Conservation (phyloP, 805 yeast genomes). For the Yarrowia osloensis region DNA sequence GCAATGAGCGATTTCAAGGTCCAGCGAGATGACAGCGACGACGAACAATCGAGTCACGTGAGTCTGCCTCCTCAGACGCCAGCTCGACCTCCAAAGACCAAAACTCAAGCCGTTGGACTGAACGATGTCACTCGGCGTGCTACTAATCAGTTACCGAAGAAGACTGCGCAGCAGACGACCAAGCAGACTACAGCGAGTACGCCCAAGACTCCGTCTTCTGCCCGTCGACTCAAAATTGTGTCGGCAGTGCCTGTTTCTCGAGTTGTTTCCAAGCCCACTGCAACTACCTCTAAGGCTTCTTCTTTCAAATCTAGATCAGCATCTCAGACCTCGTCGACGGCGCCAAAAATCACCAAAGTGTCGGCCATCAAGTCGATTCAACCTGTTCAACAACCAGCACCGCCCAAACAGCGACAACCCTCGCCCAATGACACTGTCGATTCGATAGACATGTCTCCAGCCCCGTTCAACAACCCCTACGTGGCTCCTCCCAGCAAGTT, state of each 20-base stretch:
- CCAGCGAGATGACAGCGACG: slow-evolving; percentile 13
- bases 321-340: neutral
- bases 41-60: neutral
- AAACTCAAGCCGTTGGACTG: neutral
- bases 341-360: neutral
- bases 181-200: neutral
- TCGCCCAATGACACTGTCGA: neutral
- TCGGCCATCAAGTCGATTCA: neutral
- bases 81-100: neutral
- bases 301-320: neutral
- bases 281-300: neutral
- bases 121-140: neutral
- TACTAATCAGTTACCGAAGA: neutral
- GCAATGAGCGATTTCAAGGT: neutral
- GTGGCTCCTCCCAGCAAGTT: slow-evolving; percentile 2
- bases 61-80: neutral
- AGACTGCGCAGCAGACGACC: neutral
- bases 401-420: neutral
- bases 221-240: neutral
- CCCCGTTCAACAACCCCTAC: neutral
- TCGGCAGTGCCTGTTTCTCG: neutral
- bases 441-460: neutral
- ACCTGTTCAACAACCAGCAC: neutral
- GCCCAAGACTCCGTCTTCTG: neutral
- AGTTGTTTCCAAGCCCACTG: neutral